Conservation (phyloP, 164 flowering plant genomes). For the Cinnamomum chago region DNA sequence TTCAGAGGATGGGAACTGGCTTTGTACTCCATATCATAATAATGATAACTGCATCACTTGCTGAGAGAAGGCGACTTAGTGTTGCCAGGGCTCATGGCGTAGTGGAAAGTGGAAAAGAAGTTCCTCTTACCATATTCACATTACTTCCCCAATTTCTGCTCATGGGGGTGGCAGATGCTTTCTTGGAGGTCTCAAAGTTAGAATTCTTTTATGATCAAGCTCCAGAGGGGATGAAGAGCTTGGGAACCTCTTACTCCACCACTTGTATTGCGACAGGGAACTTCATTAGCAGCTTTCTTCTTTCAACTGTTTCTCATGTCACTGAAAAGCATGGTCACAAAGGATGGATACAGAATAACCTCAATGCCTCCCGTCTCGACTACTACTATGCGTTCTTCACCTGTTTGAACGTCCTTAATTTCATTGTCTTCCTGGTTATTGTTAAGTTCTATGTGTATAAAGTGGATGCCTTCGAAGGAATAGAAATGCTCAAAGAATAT, state of each 20-base stretch:
- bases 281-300: constrained; percentile 24
- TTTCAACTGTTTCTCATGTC: constrained; percentile 11
- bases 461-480: constrained; percentile 35
- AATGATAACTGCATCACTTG: constrained; percentile 47
- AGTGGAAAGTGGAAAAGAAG: neutral
- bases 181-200: constrained; percentile 19
- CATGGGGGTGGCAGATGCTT: constrained; percentile 24
- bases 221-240: constrained; percentile 26
- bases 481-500: neutral
- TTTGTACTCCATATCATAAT: constrained; percentile 36
- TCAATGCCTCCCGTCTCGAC: constrained; percentile 28
- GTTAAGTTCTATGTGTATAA: constrained; percentile 44
- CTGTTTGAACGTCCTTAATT: constrained; percentile 38
- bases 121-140: constrained; percentile 22
- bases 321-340: constrained; percentile 15
- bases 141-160: constrained; percentile 23
- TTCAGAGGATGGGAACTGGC: constrained; percentile 61
- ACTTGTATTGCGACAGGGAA: constrained; percentile 21
- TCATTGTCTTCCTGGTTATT: constrained; percentile 44
- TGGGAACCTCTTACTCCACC: constrained; percentile 23
- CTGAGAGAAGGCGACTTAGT: constrained; percentile 38
- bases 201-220: constrained; percentile 33
- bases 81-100: constrained; percentile 15
- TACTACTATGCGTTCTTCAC: constrained; percentile 43
- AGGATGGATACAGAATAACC: constrained; percentile 24